Evolutionary conservation across 371 early-diverging fungal genomes (phyloP).

Genomic region (Scutellospora calospora): DNA sequence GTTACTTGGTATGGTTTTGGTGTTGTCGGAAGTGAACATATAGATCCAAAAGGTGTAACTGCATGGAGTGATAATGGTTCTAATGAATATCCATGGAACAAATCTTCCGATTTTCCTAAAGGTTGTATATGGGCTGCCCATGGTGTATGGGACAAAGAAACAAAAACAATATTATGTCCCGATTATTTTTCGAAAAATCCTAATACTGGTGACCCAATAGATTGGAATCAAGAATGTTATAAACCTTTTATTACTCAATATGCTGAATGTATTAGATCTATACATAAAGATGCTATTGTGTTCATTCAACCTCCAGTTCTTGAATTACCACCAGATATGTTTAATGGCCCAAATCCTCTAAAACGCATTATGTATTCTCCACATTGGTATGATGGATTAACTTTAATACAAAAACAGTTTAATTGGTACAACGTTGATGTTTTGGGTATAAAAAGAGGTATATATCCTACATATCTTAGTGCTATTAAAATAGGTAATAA

Average conservation of each 20-base stretch:
- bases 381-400: conserved; percentile 83
- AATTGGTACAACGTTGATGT: conserved; percentile 72
- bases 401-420: conserved; percentile 73
- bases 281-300: conserved; percentile 64
- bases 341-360: conserved; percentile 48
- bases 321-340: conserved; percentile 63
- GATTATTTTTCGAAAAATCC: conserved; percentile 69
- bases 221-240: conserved; percentile 61
- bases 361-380: conserved; percentile 70
- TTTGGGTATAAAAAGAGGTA: conserved; percentile 70
- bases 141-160: conserved; percentile 68
- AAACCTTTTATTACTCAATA: conserved; percentile 61
- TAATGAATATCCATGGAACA: conserved; percentile 59
- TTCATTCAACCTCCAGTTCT: conserved; percentile 76
- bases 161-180: conserved; percentile 50
- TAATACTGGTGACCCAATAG: conserved; percentile 49
- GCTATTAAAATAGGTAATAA: conserved; percentile 69
- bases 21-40: conserved; percentile 49
- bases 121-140: conserved; percentile 76
- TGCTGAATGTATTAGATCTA: conserved; percentile 53
- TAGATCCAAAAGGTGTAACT: conserved; percentile 60
- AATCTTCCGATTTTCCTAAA: conserved; percentile 53
- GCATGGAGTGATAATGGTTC: conserved; percentile 66
- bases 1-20: conserved; percentile 69
- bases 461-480: conserved; percentile 62